Evolutionary conservation across 2,329 filamentous ascomycete species (phyloP).

Genomic region (Fusarium anthophilum): DNA sequence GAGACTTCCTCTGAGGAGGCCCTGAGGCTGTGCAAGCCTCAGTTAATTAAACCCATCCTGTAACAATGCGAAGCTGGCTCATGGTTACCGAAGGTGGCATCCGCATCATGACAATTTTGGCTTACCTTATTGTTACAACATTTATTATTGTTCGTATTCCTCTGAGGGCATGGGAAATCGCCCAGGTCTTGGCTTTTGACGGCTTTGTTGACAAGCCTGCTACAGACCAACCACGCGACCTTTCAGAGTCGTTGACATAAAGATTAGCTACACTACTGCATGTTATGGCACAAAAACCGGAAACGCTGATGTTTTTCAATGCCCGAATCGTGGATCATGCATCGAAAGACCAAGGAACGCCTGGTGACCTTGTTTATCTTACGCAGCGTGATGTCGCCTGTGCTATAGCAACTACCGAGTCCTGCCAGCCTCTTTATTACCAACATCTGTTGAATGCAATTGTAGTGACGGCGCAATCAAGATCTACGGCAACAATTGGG

Average conservation of each 20-base stretch:
- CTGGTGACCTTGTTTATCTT: constrained; percentile 2
- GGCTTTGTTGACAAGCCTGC: neutral
- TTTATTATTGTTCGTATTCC: neutral
- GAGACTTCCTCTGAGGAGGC: neutral
- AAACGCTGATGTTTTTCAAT: constrained; percentile 9
- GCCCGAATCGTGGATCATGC: constrained; percentile 11
- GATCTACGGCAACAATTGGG: constrained; percentile 3
- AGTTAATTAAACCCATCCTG: constrained; percentile 33
- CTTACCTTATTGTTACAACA: neutral
- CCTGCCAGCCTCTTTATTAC: neutral
- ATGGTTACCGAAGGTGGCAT: constrained; percentile 5
- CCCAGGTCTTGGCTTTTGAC: constrained; percentile 19
- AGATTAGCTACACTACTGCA: constrained; percentile 17
- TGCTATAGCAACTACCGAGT: neutral
- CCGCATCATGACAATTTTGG: neutral
- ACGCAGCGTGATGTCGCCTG: neutral
- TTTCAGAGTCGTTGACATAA: constrained; percentile 21
- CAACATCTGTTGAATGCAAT: constrained; percentile 10
- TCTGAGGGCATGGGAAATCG: neutral
- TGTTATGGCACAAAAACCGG: constrained; percentile 17
- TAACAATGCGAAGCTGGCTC: constrained; percentile 24
- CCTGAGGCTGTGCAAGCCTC: constrained; percentile 36
- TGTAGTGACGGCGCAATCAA: neutral
- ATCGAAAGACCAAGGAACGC: constrained; percentile 13
- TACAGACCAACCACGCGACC: constrained; percentile 10